Percentiles rank a stretch among this genome's conserved stretches.
phyloP scores from a whole-genome alignment of 352 stramenopile genomes.

The Globisporangium carolinianum region DNA sequence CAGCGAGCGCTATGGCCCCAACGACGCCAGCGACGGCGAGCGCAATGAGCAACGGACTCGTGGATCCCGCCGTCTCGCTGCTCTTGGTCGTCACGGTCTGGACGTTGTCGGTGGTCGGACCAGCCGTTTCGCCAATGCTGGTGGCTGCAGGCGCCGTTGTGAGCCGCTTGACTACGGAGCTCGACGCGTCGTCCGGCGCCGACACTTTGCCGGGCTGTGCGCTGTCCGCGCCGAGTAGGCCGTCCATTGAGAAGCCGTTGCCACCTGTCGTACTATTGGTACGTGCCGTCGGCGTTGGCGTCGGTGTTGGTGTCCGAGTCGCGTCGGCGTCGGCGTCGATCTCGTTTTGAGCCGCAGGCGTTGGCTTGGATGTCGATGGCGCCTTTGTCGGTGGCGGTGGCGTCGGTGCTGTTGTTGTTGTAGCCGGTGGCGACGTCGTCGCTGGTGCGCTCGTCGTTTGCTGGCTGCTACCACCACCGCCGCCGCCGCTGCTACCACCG shows the following conservation, averaged over 20 bases:
- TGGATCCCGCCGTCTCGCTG: neutral
- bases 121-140: neutral
- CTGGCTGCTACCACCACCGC: too few relatives aligned
- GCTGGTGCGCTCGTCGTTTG: constrained; percentile 13
- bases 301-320: neutral
- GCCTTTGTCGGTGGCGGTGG: too few relatives aligned
- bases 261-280: neutral
- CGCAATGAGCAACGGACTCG: constrained; percentile 16
- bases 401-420: constrained; percentile 1
- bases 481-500: too few relatives aligned
- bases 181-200: constrained; percentile 4
- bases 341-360: constrained; percentile 1
- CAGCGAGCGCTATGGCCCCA: constrained; percentile 8
- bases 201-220: constrained; percentile 6
- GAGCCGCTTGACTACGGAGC: neutral
- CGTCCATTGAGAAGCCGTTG: constrained; percentile 7
- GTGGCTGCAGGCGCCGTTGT: neutral
- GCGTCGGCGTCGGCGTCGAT: constrained; percentile 1
- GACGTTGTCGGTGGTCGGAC: neutral
- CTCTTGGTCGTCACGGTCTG: constrained; percentile 10
- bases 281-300: too few relatives aligned
- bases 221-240: neutral
- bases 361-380: too few relatives aligned
- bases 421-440: constrained; percentile 7
- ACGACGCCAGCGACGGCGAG: constrained; percentile 7